Evolutionary conservation across 179 eudicot genomes (phyloP), one percentile per base, ranked within the genome.

Genomic region (Actinidia chinensis): DNA sequence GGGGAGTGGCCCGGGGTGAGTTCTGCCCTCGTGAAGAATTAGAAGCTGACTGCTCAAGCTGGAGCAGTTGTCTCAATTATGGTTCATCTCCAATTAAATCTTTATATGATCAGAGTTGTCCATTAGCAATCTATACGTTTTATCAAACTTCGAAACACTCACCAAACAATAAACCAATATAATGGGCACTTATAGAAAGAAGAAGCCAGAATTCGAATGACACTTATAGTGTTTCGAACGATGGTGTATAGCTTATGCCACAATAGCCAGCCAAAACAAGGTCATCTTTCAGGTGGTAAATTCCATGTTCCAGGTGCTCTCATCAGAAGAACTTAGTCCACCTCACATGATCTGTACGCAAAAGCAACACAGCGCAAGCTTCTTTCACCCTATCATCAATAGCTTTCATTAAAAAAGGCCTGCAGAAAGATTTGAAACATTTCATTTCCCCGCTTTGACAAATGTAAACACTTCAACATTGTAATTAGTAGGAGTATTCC

Each of bases 341-440:
- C 77, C 79, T 88, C 89, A 77, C 54, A 90, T 11, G 85, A 83
- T 80, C 81, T 86, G 75, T 91, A 94, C 64, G 98, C 97, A 78
- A 94, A 75, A 73, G 98, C 97, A 76, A 94, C 91, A 80, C 98
- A 94, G 28, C 98, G 90, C 91, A 94, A 87, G 72, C 94, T 92
- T 81, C 78, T 89, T 81, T 88, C 91, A 80, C 97, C 98, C 92
- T 94, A 25, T 83, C 85, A 75, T 92, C 84, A 42, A 94, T 92
- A 78, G 92, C 91, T 50, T 83, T 83, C 74, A n/a, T 77, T 86
- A 51, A 91, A 86, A 61, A 82, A 88, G 14, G 70, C 87, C 98
- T 92, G 87, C 79, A 82, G 23, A 74, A 81, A 59, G 10, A 55
- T 50, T 40, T 11, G 15, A 28, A 42, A 56, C 28, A 44, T n/a